Conservation (phyloP, 75 land plant species). For the Cunninghamia lanceolata region DNA sequence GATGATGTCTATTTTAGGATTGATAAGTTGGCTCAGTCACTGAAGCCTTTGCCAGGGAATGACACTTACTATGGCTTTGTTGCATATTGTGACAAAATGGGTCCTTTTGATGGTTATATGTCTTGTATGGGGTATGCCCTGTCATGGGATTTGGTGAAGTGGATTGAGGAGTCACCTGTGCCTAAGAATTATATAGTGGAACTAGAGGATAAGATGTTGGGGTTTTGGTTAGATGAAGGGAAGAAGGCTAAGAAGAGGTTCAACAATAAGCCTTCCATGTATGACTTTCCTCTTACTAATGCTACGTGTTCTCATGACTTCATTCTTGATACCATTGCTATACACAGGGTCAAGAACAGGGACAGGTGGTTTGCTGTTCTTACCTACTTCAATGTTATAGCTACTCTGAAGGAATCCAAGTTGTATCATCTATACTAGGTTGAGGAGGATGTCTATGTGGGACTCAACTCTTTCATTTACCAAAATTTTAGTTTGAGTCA, state of each 20-base stretch:
- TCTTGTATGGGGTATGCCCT: conserved; percentile 86
- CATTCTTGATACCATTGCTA: conserved; percentile 51
- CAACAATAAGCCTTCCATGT: conserved; percentile 65
- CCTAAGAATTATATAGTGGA: conserved; percentile 40
- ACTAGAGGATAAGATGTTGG: conserved; percentile 59
- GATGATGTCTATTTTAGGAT: conserved; percentile 67
- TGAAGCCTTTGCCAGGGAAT: conserved; percentile 41
- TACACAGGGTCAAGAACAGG: conserved; percentile 51
- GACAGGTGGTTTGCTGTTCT: conserved; percentile 49
- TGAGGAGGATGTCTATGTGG: background rate
- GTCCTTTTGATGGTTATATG: conserved; percentile 61
- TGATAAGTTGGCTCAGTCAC: conserved; percentile 39
- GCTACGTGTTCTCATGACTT: conserved; percentile 42
- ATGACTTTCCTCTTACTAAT: conserved; percentile 59
- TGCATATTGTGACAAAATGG: conserved; percentile 50
- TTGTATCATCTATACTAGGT: conserved; percentile 30
- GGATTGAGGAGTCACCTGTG: conserved; percentile 53
- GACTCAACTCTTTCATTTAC: background rate
- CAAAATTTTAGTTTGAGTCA: background rate
- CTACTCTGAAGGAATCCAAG: conserved; percentile 35
- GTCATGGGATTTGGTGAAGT: conserved; percentile 83
- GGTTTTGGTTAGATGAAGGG: conserved; percentile 57
- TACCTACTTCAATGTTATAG: conserved; percentile 54
- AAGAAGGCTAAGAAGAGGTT: conserved; percentile 55
- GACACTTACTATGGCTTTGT: conserved; percentile 83